These are phyloP conservation scores for Yarrowia osloensis DNA, from an alignment of 805 yeast genomes.

Conservation along the genomic window DNA sequence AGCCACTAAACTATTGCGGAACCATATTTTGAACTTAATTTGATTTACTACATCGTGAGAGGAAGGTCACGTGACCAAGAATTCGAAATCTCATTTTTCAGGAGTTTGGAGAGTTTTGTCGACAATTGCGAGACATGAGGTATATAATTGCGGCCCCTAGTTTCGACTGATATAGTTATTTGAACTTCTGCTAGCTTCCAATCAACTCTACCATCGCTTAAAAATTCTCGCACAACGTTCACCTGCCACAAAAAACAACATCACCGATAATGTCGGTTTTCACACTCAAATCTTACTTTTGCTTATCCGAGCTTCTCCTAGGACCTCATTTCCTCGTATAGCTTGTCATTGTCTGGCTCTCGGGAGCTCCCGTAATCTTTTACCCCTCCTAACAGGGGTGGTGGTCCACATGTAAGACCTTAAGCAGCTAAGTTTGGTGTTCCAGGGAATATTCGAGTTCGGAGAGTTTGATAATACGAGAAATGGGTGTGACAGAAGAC, in stretches of 20 bases:
- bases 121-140: neutral
- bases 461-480: too few species aligned
- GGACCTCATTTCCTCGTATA: neutral
- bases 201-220: too few species aligned
- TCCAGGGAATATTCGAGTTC: neutral
- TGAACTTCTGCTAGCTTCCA: too few species aligned
- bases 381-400: constrained; percentile 18
- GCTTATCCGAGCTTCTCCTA: neutral
- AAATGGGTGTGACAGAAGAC: too few species aligned
- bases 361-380: neutral
- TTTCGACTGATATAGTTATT: neutral
- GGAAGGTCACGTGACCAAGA: neutral
- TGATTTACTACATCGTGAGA: neutral
- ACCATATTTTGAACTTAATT: neutral
- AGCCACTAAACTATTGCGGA: constrained; percentile 45
- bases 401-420: neutral
- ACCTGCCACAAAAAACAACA: too few species aligned
- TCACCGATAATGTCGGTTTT: neutral
- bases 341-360: neutral
- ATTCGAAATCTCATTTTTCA: too few species aligned
- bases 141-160: neutral
- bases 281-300: too few species aligned
- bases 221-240: too few species aligned
- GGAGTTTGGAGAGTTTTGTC: too few species aligned
- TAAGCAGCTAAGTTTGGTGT: neutral